Evolutionary conservation across 495 filamentous ascomycete species (phyloP).

Genomic region (Arthonia radiata): DNA sequence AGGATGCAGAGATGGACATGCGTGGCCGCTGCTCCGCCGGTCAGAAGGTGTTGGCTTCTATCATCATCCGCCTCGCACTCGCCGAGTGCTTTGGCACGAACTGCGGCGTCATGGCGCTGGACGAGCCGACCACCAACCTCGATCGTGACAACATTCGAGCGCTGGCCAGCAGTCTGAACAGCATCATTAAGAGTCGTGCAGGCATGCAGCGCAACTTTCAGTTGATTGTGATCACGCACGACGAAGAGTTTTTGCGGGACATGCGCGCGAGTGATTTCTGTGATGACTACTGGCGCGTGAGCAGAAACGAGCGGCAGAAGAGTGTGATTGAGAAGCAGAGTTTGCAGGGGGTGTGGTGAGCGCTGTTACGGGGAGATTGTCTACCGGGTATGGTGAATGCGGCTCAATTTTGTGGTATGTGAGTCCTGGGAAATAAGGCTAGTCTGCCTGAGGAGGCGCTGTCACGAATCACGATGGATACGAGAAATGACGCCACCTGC

Average conservation of each 20-base stretch:
- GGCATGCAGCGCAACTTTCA: conserved; percentile 89
- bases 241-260: conserved; percentile 79
- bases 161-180: conserved; percentile 59
- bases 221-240: conserved; percentile 95
- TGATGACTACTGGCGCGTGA: conserved; percentile 74
- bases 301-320: conserved; percentile 62
- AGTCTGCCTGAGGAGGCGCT: too few relatives aligned
- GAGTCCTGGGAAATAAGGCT: too few relatives aligned
- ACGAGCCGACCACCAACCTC: conserved; percentile 95
- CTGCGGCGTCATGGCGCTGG: conserved; percentile 87
- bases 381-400: too few relatives aligned
- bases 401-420: too few relatives aligned
- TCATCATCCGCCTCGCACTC: conserved; percentile 90
- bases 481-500: too few relatives aligned
- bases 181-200: conserved; percentile 65
- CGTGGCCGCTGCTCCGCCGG: conserved; percentile 89
- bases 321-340: conserved; percentile 57
- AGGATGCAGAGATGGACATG: conserved; percentile 98
- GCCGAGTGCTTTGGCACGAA: conserved; percentile 94
- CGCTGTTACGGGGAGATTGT: conserved; percentile 1
- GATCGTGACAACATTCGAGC: conserved; percentile 84
- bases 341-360: conserved; percentile 26
- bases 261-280: conserved; percentile 93
- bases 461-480: too few relatives aligned
- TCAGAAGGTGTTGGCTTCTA: conserved; percentile 86